Percentiles rank a stretch among this genome's conserved stretches.
Conservation (phyloP, 257 asterid genomes). For the Przewalskia tangutica region DNA sequence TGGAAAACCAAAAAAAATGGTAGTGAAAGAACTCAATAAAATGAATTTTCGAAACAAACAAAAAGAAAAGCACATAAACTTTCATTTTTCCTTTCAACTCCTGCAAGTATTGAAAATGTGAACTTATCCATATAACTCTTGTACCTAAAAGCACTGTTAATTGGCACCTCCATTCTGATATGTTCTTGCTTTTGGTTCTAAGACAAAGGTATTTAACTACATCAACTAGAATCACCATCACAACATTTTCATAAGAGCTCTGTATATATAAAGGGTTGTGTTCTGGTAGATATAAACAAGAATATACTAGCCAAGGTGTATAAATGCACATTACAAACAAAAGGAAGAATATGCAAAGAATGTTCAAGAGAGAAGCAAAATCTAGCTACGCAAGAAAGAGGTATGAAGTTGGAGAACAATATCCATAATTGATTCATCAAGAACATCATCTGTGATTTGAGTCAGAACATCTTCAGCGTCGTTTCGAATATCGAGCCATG, state of each 20-base stretch:
- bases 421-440: constrained; percentile 48
- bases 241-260: not conserved
- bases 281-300: not conserved
- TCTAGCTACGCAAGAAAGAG: constrained; percentile 11
- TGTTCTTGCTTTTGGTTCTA: not conserved
- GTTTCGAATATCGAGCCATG: constrained; percentile 48
- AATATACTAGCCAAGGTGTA: not conserved
- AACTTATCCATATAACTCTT: not conserved
- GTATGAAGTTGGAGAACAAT: constrained; percentile 25
- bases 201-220: not conserved
- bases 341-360: not conserved
- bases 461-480: constrained; percentile 34
- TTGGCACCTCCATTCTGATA: not conserved
- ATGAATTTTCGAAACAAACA: not conserved
- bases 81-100: not conserved
- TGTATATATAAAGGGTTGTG: not conserved
- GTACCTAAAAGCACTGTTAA: not conserved
- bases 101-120: not conserved
- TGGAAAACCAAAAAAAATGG: not conserved
- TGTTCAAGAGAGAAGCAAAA: not conserved
- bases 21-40: not conserved
- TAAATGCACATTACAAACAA: not conserved
- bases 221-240: not conserved
- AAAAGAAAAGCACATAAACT: not conserved
- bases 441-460: constrained; percentile 47